Percentiles rank a stretch among this genome's conserved stretches.
Conservation (phyloP, 2,329 filamentous ascomycete species). For the Diaporthe batatas region DNA sequence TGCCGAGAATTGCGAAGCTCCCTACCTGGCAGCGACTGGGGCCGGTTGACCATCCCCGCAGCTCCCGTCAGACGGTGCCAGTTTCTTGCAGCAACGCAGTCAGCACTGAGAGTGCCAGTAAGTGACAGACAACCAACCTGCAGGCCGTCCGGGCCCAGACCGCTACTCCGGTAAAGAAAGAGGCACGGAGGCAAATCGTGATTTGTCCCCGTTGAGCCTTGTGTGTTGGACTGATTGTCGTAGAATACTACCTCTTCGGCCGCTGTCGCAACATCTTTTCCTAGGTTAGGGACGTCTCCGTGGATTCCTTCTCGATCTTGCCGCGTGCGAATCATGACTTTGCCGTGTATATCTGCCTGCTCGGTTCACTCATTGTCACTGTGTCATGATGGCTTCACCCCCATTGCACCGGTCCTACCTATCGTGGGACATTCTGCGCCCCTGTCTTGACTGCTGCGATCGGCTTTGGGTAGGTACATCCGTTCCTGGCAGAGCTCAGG, state of each 20-base stretch:
- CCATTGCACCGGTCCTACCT: slow-evolving; percentile 29
- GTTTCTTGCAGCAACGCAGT: slow-evolving; percentile 21
- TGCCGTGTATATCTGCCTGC: background rate
- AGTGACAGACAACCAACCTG: slow-evolving; percentile 23
- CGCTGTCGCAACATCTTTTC: slow-evolving; percentile 8
- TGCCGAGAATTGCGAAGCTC: slow-evolving; percentile 20
- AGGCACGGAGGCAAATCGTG: slow-evolving; percentile 4
- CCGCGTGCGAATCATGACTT: slow-evolving; percentile 20
- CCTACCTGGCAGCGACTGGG: slow-evolving; percentile 9
- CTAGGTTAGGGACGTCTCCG: slow-evolving; percentile 1
- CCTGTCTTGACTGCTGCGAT: slow-evolving; percentile 41
- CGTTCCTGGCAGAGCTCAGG: slow-evolving; percentile 9
- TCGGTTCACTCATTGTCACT: slow-evolving; percentile 1
- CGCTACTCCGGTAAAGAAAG: slow-evolving; percentile 34
- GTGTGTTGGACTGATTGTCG: slow-evolving; percentile 3
- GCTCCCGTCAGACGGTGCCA: slow-evolving; percentile 4
- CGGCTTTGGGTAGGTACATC: slow-evolving; percentile 40
- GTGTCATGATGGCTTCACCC: slow-evolving; percentile 30
- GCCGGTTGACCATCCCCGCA: slow-evolving; percentile 20
- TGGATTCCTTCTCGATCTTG: slow-evolving; percentile 32
- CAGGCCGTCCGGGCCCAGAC: slow-evolving; percentile 36
- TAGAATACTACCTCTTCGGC: background rate
- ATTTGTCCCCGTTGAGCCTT: slow-evolving; percentile 23
- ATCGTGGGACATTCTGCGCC: slow-evolving; percentile 40
- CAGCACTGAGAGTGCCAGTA: slow-evolving; percentile 14